Evolutionary conservation across 164 flowering plant genomes (phyloP).

Genomic region (Protea cynaroides): DNA sequence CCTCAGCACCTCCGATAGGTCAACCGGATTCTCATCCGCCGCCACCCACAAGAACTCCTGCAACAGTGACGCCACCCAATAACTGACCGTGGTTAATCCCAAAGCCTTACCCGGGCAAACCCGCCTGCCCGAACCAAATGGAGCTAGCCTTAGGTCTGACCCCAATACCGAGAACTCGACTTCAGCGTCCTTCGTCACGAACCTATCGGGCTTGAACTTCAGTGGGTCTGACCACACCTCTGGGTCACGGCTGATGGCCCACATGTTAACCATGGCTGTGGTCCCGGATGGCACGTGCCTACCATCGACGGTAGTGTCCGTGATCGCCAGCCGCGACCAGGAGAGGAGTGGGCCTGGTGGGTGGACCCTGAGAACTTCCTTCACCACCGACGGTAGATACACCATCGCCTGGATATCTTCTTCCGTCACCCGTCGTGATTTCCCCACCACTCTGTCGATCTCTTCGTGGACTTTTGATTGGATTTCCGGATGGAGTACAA

Average conservation of each 20-base stretch:
- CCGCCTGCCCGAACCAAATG: constrained; percentile 71
- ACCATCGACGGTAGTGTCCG: constrained; percentile 58
- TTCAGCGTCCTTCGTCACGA: constrained; percentile 21
- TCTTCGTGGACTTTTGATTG: constrained; percentile 26
- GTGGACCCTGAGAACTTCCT: constrained; percentile 45
- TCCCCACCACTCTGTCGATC: constrained; percentile 29
- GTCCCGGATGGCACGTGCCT: constrained; percentile 68
- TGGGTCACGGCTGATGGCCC: constrained; percentile 73
- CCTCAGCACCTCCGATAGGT: constrained; percentile 41
- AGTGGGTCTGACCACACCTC: constrained; percentile 52
- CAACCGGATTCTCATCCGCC: constrained; percentile 27
- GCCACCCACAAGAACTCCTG: constrained; percentile 47
- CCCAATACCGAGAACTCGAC: constrained; percentile 48
- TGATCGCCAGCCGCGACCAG: constrained; percentile 49
- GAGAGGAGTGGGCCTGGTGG: constrained; percentile 67
- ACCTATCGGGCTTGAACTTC: constrained; percentile 53
- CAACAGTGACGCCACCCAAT: constrained; percentile 55
- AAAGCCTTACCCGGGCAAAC: constrained; percentile 61
- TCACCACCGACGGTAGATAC: constrained; percentile 42
- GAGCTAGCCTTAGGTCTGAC: constrained; percentile 64
- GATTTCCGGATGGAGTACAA: constrained; percentile 23
- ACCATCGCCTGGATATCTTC: constrained; percentile 33
- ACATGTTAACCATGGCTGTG: constrained; percentile 90
- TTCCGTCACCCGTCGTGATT: constrained; percentile 27
- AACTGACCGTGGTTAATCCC: constrained; percentile 47